Base-by-base conservation (phyloP, 345 rosid species). In the Hibiscus trionum region DNA sequence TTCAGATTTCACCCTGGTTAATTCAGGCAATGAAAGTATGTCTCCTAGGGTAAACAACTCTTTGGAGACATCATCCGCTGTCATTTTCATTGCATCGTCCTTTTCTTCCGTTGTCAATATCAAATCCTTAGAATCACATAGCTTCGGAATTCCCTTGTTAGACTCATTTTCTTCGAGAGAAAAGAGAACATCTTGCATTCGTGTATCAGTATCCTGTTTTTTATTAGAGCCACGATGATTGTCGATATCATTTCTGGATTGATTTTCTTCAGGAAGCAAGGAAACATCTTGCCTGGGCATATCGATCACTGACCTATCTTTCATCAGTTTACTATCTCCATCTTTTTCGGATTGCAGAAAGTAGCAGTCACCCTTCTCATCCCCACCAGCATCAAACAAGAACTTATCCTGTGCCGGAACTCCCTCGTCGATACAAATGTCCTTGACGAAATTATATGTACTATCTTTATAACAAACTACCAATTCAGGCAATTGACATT, bases 401-500 rank as follows among this genome's bases (percentile, higher is more conserved):
- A 88, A 82, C 81, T 80, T 87, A 71, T 80, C 88, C 27, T 83
- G 81, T 21, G 81, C 78, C 33, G 87, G 90, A 17, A 90, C 80
- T 64, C 84, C 93, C 72, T 95, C 90, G 33, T 95, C 96, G 3
- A 92, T 55, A 31, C 96, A 90, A 14, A 92, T 89, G 72, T 90
- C 99, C 82, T 92, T 95, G 33, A 90, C 81, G 2, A 82, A 84
- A 73, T 84, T 84, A 72, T 73, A 84, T 55, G 82, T 72, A 35
- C 73, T 81, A 79, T 88, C 92, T 73, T 86, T 80, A 83, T 80
- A 91, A 74, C 96, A 90, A 74, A 91, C 87, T 27, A 84, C 75
- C 67, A 91, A 73, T 80, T 91, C 96, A 3, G 93, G 93, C 24
- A 86, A 46, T 35, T 80, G 87, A 64, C 83, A 80, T 46, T 82